Percentiles rank a stretch among this genome's conserved stretches.
Evolutionary conservation across 805 yeast species (phyloP).

Genomic region (Yarrowia bubula): DNA sequence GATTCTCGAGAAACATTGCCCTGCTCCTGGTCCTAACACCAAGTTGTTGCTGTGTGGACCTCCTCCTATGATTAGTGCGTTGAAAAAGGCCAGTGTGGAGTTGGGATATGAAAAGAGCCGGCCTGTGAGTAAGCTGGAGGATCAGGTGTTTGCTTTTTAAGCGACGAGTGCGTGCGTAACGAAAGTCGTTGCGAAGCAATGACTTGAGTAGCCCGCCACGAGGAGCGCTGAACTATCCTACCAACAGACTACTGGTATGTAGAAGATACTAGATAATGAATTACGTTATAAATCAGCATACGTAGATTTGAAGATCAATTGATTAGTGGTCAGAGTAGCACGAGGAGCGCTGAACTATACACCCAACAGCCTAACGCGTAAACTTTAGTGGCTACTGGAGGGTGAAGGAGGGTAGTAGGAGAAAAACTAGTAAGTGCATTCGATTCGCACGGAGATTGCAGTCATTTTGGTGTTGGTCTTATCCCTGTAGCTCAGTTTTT

Average conservation of each 20-base stretch:
- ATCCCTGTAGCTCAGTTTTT: too few species aligned
- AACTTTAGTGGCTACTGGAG: too few species aligned
- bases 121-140: constrained; percentile 85
- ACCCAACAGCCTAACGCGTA: too few species aligned
- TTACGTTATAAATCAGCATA: neutral
- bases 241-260: too few species aligned
- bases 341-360: too few species aligned
- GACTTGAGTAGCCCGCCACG: neutral
- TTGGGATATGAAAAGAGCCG: constrained; percentile 82
- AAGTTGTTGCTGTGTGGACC: constrained; percentile 89
- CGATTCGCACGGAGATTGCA: too few species aligned
- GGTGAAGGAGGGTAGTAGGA: too few species aligned
- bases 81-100: constrained; percentile 70
- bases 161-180: neutral
- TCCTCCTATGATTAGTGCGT: constrained; percentile 83
- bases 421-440: too few species aligned
- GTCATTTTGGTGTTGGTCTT: too few species aligned
- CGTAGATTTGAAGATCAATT: too few species aligned
- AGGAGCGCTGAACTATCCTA: neutral
- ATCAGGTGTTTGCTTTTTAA: constrained; percentile 84
- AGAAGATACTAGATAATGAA: constrained; percentile 12
- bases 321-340: too few species aligned
- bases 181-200: neutral
- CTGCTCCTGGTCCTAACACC: constrained; percentile 56
- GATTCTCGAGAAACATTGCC: constrained; percentile 59